Conservation (phyloP, 495 filamentous ascomycete genomes). For the Penicillium lividum region DNA sequence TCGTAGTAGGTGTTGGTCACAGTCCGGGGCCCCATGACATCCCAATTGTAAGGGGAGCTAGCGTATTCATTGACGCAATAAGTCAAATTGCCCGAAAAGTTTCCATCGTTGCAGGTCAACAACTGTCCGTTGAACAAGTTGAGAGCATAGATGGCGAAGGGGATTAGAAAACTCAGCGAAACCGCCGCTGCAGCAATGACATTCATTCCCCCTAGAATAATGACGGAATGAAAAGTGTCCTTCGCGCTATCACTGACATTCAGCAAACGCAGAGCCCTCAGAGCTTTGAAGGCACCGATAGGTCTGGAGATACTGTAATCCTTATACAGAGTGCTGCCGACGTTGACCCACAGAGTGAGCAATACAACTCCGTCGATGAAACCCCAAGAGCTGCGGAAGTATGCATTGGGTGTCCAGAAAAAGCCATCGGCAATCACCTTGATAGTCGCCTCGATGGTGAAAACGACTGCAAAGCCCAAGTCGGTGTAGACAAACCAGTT, state of each 20-base stretch:
- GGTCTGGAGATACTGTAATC: conserved; percentile 82
- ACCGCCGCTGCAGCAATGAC: conserved; percentile 85
- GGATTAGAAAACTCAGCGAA: conserved; percentile 89
- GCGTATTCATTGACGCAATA: conserved; percentile 78
- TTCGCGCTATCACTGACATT: conserved; percentile 96
- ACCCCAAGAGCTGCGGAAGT: conserved; percentile 94
- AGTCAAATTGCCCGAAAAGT: conserved; percentile 55
- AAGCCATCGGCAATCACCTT: conserved; percentile 96
- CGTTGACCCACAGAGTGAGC: conserved; percentile 94
- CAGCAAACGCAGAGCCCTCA: conserved; percentile 87
- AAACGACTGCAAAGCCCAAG: conserved; percentile 83
- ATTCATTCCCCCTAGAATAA: conserved; percentile 91
- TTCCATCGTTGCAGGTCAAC: conserved; percentile 74
- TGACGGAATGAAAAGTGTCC: conserved; percentile 94
- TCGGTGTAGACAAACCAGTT: conserved; percentile 97
- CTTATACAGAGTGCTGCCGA: conserved; percentile 73
- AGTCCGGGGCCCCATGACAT: conserved; percentile 76
- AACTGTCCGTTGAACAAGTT: conserved; percentile 90
- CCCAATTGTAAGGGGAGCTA: conserved; percentile 78
- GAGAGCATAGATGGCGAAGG: conserved; percentile 92
- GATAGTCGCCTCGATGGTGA: conserved; percentile 84
- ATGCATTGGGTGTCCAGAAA: conserved; percentile 97
- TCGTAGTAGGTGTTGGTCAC: conserved; percentile 81
- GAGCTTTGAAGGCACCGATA: conserved; percentile 95
- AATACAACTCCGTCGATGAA: conserved; percentile 94